phyloP scores from a whole-genome alignment of 2,329 filamentous ascomycete genomes.

The Chalaropsis ovoidea region DNA sequence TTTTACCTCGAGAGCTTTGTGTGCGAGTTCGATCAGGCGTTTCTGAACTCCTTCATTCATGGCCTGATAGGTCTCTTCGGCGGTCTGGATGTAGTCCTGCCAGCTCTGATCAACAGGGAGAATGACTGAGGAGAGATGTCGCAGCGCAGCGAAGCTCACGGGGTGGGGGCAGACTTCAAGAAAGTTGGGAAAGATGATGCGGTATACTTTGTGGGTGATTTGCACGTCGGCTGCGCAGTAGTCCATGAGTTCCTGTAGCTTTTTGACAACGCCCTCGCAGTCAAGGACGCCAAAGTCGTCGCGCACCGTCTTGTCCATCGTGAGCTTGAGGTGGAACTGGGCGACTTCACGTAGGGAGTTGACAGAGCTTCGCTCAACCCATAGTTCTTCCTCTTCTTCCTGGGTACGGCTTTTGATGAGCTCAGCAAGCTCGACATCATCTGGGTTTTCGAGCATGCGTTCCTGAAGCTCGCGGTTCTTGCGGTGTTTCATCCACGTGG shows the following conservation, averaged over 20 bases:
- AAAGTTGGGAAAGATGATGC: conserved; percentile 85
- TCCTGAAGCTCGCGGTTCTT: conserved; percentile 81
- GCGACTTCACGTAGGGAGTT: conserved; percentile 94
- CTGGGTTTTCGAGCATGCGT: conserved; percentile 60
- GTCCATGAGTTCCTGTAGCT: conserved; percentile 72
- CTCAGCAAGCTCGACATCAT: conserved; percentile 59
- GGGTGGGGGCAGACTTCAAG: conserved; percentile 86
- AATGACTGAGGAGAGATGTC: conserved; percentile 88
- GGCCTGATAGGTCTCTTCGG: conserved; percentile 72
- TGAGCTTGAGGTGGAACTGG: conserved; percentile 85
- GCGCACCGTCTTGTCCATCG: conserved; percentile 79
- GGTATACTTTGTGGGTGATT: conserved; percentile 88
- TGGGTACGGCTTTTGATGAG: conserved; percentile 58
- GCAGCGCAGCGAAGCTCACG: conserved; percentile 87
- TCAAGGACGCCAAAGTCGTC: conserved; percentile 80
- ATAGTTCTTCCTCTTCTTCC: conserved; percentile 87
- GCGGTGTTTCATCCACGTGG: conserved; percentile 94
- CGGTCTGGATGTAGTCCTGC: conserved; percentile 72
- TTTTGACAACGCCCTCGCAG: conserved; percentile 56
- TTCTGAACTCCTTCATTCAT: conserved; percentile 69
- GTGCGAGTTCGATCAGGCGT: conserved; percentile 60
- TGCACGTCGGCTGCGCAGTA: conserved; percentile 94
- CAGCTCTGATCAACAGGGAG: conserved; percentile 81
- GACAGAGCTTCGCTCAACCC: conserved; percentile 88
- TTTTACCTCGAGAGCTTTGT: conserved; percentile 68